These are phyloP conservation scores for Podaxis pistillaris DNA, from an alignment of 768 basidiomycete species.

Conservation along the genomic window DNA sequence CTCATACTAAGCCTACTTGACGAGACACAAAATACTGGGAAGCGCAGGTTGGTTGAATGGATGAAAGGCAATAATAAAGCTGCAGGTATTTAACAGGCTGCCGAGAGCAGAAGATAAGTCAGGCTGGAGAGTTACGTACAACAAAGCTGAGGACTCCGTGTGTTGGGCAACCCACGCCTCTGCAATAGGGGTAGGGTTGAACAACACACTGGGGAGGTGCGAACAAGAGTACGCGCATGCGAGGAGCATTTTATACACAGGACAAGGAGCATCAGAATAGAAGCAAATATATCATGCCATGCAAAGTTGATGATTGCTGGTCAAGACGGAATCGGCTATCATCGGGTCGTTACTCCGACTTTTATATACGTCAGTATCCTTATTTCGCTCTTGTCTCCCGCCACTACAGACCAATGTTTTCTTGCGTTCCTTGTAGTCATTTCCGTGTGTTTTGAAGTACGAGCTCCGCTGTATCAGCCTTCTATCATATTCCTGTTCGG, in stretches of 20 bases:
- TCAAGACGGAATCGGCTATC: not conserved
- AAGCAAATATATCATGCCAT: not conserved
- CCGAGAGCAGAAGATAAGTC: not conserved
- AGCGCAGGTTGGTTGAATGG: not conserved
- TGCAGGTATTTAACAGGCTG: conserved; percentile 6
- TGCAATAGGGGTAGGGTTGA: not conserved
- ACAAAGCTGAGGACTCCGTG: not conserved
- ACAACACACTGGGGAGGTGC: not conserved
- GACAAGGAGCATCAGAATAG: not conserved
- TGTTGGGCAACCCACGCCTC: conserved; percentile 3
- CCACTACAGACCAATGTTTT: not conserved
- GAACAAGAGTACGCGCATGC: too few relatives aligned
- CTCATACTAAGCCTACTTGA: conserved; percentile 14
- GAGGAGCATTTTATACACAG: not conserved
- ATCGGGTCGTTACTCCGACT: not conserved
- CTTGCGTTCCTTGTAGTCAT: not conserved
- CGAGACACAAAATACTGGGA: conserved; percentile 24
- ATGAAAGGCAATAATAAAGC: conserved; percentile 1
- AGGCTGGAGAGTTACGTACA: not conserved
- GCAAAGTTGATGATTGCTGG: not conserved
- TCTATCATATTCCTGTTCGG: not conserved
- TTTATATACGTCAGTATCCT: not conserved
- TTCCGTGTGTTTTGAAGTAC: too few relatives aligned
- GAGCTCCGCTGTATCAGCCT: too few relatives aligned
- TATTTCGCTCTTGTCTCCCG: not conserved